These are phyloP conservation scores for Leccinum pellstonianum DNA, from an alignment of 768 basidiomycete species.

Conservation along the genomic window DNA sequence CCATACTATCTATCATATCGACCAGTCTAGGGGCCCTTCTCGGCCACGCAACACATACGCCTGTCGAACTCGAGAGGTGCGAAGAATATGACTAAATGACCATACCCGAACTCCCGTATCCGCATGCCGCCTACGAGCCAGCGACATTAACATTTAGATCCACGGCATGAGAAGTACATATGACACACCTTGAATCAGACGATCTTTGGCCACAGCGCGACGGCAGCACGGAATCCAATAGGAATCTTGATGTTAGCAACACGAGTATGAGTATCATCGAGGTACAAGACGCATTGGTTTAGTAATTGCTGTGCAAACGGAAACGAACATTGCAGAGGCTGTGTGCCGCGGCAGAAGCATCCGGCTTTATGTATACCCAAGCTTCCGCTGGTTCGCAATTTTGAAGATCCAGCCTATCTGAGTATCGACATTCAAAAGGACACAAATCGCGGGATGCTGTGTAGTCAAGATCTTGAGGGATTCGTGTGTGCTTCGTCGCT, in stretches of 20 bases:
- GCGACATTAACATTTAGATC: not conserved
- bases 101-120: constrained; percentile 48
- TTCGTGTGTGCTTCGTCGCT: too few species aligned
- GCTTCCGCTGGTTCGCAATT: too few species aligned
- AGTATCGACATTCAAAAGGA: too few species aligned
- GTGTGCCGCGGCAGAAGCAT: not conserved
- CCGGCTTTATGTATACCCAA: too few species aligned
- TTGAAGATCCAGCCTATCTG: too few species aligned
- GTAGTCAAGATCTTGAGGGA: too few species aligned
- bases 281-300: constrained; percentile 33
- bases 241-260: constrained; percentile 40
- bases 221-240: constrained; percentile 29
- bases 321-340: constrained; percentile 26
- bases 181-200: constrained; percentile 16
- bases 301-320: constrained; percentile 24
- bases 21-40: constrained; percentile 9
- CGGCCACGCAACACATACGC: constrained; percentile 33
- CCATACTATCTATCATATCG: constrained; percentile 38
- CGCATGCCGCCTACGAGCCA: constrained; percentile 49
- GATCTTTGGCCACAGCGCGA: constrained; percentile 38
- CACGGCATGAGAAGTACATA: not conserved
- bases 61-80: constrained; percentile 45
- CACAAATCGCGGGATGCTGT: too few species aligned
- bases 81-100: constrained; percentile 48
- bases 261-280: constrained; percentile 39